Conservation (phyloP, 371 early-diverging fungal genomes). For the Syncephalis fuscata region DNA sequence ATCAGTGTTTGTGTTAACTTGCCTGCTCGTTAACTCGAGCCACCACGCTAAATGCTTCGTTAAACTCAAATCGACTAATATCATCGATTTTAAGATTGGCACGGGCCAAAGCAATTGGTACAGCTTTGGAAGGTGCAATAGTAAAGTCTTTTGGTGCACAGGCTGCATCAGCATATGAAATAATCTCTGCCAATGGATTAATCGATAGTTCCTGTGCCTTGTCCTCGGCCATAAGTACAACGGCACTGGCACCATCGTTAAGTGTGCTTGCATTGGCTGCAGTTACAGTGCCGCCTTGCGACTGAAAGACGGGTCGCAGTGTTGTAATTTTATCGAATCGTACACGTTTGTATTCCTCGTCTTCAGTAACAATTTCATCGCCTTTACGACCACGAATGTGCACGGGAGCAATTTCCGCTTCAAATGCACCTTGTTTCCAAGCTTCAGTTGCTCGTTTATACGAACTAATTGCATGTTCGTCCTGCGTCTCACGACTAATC, state of each 20-base stretch:
- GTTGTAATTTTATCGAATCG: constrained; percentile 5
- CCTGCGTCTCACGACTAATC: constrained; percentile 72
- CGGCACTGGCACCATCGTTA: constrained; percentile 87
- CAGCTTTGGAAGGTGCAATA: constrained; percentile 79
- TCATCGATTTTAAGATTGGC: constrained; percentile 60
- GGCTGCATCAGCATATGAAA: constrained; percentile 54
- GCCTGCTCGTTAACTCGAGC: constrained; percentile 60
- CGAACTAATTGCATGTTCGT: constrained; percentile 72
- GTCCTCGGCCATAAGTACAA: constrained; percentile 67
- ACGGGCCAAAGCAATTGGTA: constrained; percentile 68
- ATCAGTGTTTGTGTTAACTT: background rate
- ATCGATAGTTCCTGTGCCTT: constrained; percentile 59
- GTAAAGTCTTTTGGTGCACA: constrained; percentile 80
- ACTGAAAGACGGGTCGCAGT: constrained; percentile 7
- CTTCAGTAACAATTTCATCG: constrained; percentile 48
- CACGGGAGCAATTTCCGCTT: constrained; percentile 78
- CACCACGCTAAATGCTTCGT: constrained; percentile 92
- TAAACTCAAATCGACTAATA: constrained; percentile 73
- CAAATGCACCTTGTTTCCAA: constrained; percentile 46
- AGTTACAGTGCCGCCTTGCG: constrained; percentile 61
- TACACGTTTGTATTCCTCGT: constrained; percentile 61
- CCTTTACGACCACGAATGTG: constrained; percentile 74
- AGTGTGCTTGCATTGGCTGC: constrained; percentile 92
- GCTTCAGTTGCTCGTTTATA: constrained; percentile 85
- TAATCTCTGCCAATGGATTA: constrained; percentile 54